Evolutionary conservation across 2,329 filamentous ascomycete genomes (phyloP).

Genomic region (Rachicladosporium sp.): DNA sequence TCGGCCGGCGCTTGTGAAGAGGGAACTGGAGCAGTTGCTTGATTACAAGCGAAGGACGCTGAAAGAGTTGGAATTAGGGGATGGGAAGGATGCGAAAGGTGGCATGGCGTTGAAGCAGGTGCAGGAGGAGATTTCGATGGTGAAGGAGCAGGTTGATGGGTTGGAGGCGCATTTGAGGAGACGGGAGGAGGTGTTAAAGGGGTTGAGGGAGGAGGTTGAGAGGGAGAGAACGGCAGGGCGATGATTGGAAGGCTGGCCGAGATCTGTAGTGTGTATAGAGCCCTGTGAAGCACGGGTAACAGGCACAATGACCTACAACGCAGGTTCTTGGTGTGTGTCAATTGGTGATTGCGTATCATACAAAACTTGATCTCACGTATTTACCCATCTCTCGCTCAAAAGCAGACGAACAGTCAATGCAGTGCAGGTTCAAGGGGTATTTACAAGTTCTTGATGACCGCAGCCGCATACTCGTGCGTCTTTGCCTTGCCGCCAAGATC

Average conservation of each 20-base stretch:
- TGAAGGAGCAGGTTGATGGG: conserved; percentile 90
- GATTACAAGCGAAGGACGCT: conserved; percentile 85
- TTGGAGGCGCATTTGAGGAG: conserved; percentile 70
- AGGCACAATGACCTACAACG: too few species aligned
- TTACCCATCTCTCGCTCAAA: too few species aligned
- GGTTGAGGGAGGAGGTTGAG: conserved; percentile 72
- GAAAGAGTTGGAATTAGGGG: conserved; percentile 60
- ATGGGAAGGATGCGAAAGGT: conserved; percentile 49
- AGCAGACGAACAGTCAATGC: too few species aligned
- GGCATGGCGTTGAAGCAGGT: conserved; percentile 66
- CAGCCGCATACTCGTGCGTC: conserved; percentile 84
- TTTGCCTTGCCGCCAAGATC: conserved; percentile 94
- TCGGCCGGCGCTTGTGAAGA: conserved; percentile 83
- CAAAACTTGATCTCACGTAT: too few species aligned
- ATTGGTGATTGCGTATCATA: too few species aligned
- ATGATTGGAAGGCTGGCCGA: neutral
- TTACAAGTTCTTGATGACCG: conserved; percentile 62
- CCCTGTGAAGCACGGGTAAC: too few species aligned
- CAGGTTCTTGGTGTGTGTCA: too few species aligned
- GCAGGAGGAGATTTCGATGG: conserved; percentile 72
- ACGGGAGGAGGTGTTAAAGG: conserved; percentile 62
- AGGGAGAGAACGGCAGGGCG: conserved; percentile 42
- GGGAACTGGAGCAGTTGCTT: conserved; percentile 83
- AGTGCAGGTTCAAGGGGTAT: conserved; percentile 1
- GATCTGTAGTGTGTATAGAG: too few species aligned